A percentile compares a stretch with the other conserved stretches of the same genome.
Conservation (phyloP, 1,284 basidiomycete species). For the Ceratorhiza oryzae-sativae region DNA sequence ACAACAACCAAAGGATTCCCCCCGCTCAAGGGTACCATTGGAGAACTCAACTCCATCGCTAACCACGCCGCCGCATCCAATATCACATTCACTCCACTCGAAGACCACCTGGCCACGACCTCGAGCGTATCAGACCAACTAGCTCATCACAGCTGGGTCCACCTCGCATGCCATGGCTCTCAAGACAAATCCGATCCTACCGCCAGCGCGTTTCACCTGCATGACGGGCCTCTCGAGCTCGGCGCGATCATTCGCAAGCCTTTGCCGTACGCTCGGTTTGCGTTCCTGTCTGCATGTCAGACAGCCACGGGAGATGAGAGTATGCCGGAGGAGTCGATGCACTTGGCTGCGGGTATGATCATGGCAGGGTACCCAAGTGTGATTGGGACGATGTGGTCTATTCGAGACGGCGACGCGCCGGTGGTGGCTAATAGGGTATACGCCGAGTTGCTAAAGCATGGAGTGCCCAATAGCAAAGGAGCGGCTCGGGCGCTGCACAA, state of each 20-base stretch:
- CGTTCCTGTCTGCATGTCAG: constrained; percentile 19
- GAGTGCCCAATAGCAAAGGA: not conserved
- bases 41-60: not conserved
- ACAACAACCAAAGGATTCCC: not conserved
- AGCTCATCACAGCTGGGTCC: constrained; percentile 3
- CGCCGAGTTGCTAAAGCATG: constrained; percentile 12
- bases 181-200: not conserved
- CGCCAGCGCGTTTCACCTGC: constrained; percentile 12
- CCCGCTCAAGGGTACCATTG: not conserved
- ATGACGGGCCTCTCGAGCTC: constrained; percentile 14
- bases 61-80: not conserved
- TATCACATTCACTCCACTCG: not conserved
- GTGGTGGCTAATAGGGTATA: not conserved
- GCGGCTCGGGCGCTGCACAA: not conserved
- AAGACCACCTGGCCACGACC: not conserved
- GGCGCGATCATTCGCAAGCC: not conserved
- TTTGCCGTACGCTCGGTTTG: not conserved
- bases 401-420: not conserved
- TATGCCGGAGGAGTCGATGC: constrained; percentile 8
- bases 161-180: constrained; percentile 29
- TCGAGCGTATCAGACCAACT: not conserved
- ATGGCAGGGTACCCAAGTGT: constrained; percentile 3
- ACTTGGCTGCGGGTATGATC: constrained; percentile 23
- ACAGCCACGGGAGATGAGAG: constrained; percentile 2
- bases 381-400: constrained; percentile 19